Base-by-base conservation (phyloP, 805 yeast genomes). In the Saccharomycopsis oosterbeekiorum region DNA sequence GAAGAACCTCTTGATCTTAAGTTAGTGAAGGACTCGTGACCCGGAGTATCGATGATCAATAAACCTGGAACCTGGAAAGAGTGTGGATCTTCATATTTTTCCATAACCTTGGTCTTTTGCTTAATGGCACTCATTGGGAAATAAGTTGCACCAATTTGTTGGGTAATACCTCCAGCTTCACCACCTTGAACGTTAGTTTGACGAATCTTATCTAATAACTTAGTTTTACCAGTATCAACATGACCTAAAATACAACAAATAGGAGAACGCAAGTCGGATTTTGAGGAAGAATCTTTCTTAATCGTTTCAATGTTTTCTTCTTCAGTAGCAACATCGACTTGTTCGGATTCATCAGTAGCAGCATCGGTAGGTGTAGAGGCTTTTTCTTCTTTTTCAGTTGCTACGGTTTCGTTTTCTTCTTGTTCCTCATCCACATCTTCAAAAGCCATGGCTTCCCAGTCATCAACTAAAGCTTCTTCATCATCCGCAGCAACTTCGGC, bases 121-220 rank as follows among this genome's bases (percentile, higher is more conserved):
- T 86, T 85, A 70, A 94, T 89, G 53, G 97, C 91, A 37, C 88
- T 96, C 67, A 94, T 91, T 64, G 99, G 99, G 89, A 94, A 94
- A 74, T 94, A 94, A 24, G 99, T 94, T 61, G 99, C 99, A 84
- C 99, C 99, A 72, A 94, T 94, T 78, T 94, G 99, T 82, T 94
- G 99, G 66, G 99, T 94, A 74, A 94, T 94, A 80, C 99, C 99
- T 80, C 99, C 99, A 60, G 99, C 99, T 79, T 94, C 99, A 72
- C 99, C 99, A 74, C 97, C 99, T 79, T 94, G 99, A 64, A 94
- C 99, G 71, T 94, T 94, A 51, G 98, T 94, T 79, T 93, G 97
- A 79, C 99, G 93, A 68, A 94, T 86, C 76, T 94, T 94, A 73
- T 94, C 99, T 73, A 94, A 81, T 67, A 94, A 82, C 74, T 94